phyloP scores from a whole-genome alignment of 495 filamentous ascomycete genomes.

The Penicillium herquei region DNA sequence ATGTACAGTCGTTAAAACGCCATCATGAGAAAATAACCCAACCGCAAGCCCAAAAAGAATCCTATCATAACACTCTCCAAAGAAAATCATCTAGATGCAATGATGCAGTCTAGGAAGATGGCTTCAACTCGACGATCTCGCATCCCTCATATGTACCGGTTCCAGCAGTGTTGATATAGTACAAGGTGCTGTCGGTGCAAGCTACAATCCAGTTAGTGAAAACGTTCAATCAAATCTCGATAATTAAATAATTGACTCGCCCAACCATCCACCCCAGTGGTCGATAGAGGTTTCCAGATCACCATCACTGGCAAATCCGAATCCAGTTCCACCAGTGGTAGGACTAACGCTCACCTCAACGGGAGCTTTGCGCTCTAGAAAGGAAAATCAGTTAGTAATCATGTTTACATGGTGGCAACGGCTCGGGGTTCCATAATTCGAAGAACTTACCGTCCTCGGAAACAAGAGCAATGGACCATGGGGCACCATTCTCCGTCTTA shows the following conservation, averaged over 20 bases:
- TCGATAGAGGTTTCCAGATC: slow-evolving; percentile 14
- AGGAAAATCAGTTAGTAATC: not conserved
- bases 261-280: slow-evolving; percentile 38
- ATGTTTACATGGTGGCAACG: too few relatives aligned
- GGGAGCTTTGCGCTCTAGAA: not conserved
- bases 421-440: too few relatives aligned
- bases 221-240: not conserved
- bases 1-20: slow-evolving; percentile 3
- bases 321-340: slow-evolving; percentile 20
- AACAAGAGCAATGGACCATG: slow-evolving; percentile 21
- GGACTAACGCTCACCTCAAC: slow-evolving; percentile 27
- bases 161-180: slow-evolving; percentile 1
- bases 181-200: not conserved
- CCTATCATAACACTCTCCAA: not conserved
- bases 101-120: not conserved
- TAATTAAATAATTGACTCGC: slow-evolving; percentile 19
- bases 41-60: not conserved
- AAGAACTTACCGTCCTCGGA: slow-evolving; percentile 6
- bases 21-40: not conserved
- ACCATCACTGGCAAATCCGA: slow-evolving; percentile 24
- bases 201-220: not conserved
- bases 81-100: not conserved
- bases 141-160: not conserved
- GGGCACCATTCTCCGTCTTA: slow-evolving; percentile 8
- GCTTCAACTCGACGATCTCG: not conserved